Conservation (phyloP, 2,329 filamentous ascomycete genomes). For the Diaporthe amygdali region DNA sequence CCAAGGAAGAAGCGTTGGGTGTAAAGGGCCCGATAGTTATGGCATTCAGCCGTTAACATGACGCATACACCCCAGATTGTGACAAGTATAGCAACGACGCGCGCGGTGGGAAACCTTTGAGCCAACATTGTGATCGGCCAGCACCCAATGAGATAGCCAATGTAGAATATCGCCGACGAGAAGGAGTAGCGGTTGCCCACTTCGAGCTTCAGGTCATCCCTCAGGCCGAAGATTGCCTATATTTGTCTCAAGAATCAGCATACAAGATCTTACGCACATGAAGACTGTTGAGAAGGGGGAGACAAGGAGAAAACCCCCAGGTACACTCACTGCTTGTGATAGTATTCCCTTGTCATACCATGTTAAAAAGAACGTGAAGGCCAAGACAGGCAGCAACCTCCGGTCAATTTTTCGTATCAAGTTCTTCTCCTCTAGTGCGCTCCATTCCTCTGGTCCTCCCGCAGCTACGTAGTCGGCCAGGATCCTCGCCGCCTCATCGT, state of each 20-base stretch:
- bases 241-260: neutral
- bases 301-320: no score
- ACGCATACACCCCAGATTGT: neutral
- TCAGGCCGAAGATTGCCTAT: neutral
- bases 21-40: neutral
- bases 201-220: slow-evolving; percentile 1
- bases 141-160: neutral
- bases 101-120: neutral
- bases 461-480: neutral
- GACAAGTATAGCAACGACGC: neutral
- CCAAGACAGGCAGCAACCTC: neutral
- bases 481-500: neutral
- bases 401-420: neutral
- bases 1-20: neutral
- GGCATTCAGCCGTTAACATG: neutral
- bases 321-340: neutral
- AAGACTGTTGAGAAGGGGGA: no score
- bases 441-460: neutral
- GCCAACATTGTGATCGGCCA: slow-evolving; percentile 1
- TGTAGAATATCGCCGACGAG: neutral
- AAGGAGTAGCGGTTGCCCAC: neutral
- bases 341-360: slow-evolving; percentile 11
- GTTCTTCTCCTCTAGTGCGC: neutral
- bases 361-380: neutral
- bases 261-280: no score